Percentiles rank a stretch among this genome's conserved stretches.
phyloP scores from a whole-genome alignment of 176 grass and related monocot genomes.

The Ananas comosus region DNA sequence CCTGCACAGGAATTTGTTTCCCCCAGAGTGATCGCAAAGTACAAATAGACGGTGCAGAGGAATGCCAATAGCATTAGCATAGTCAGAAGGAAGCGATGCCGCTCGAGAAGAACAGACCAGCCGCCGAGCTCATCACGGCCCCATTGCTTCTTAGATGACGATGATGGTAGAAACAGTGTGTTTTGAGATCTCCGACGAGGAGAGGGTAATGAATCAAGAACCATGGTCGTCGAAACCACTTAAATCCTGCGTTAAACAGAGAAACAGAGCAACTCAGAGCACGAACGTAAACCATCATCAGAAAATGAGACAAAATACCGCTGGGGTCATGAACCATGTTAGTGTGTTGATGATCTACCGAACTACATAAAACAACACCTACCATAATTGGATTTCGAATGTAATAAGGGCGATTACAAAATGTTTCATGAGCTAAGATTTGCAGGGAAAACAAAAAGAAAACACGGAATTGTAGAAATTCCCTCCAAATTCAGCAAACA shows the following conservation, averaged over 20 bases:
- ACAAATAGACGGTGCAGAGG: slow-evolving; percentile 88
- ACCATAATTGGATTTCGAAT: too few species aligned
- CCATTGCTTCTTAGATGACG: slow-evolving; percentile 44
- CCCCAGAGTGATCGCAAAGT: slow-evolving; percentile 81
- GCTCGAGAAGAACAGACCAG: slow-evolving; percentile 63
- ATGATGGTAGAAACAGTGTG: slow-evolving; percentile 39
- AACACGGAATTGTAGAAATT: too few species aligned
- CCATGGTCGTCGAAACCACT: slow-evolving; percentile 32
- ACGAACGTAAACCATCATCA: too few species aligned
- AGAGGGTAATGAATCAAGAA: slow-evolving; percentile 81
- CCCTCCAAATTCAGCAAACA: too few species aligned
- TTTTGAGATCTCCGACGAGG: slow-evolving; percentile 75
- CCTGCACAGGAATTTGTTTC: slow-evolving; percentile 42
- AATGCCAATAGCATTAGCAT: slow-evolving; percentile 64
- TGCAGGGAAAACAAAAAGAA: too few species aligned
- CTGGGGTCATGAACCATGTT: too few species aligned
- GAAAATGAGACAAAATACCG: too few species aligned
- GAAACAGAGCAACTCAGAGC: neutral
- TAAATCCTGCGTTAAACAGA: slow-evolving; percentile 30
- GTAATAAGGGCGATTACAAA: too few species aligned
- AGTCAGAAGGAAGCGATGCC: slow-evolving; percentile 82
- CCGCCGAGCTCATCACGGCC: slow-evolving; percentile 48
- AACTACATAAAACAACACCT: too few species aligned
- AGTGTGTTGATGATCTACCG: too few species aligned
- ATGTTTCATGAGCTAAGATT: too few species aligned